These are phyloP conservation scores for Aspergillus melleus DNA, from an alignment of 2,329 filamentous ascomycete species.

Conservation along the genomic window DNA sequence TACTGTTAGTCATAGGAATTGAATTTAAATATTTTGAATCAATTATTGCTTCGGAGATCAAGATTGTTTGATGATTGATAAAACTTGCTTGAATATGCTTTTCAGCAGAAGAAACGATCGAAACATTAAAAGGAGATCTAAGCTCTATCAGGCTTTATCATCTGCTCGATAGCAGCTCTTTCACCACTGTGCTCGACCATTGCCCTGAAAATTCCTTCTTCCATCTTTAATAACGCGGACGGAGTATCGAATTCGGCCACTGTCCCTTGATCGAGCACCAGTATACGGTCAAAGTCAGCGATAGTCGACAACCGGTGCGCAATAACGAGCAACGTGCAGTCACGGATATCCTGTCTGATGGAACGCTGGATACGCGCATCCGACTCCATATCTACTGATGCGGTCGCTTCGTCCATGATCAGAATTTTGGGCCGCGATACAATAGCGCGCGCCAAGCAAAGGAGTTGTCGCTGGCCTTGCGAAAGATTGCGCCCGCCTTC, in stretches of 20 bases:
- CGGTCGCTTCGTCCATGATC: conserved; percentile 77
- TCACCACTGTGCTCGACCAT: conserved; percentile 47
- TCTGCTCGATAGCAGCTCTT: conserved; percentile 2
- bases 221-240: conserved; percentile 57
- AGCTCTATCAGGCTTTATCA: neutral
- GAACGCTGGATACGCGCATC: conserved; percentile 71
- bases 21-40: too few species aligned
- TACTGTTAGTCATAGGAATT: too few species aligned
- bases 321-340: conserved; percentile 69
- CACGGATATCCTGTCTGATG: conserved; percentile 68
- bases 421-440: conserved; percentile 71
- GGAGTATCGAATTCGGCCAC: conserved; percentile 70
- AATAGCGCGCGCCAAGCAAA: conserved; percentile 73
- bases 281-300: conserved; percentile 71
- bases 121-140: too few species aligned
- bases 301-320: conserved; percentile 74
- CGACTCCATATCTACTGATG: conserved; percentile 73
- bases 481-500: conserved; percentile 74
- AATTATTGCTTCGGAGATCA: too few species aligned
- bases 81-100: too few species aligned
- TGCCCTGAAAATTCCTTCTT: conserved; percentile 56
- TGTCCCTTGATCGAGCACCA: conserved; percentile 67
- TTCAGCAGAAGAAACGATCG: too few species aligned
- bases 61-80: too few species aligned
- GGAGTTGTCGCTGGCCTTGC: conserved; percentile 73